phyloP scores from a whole-genome alignment of 768 basidiomycete genomes.

The Lyophyllum atratum region DNA sequence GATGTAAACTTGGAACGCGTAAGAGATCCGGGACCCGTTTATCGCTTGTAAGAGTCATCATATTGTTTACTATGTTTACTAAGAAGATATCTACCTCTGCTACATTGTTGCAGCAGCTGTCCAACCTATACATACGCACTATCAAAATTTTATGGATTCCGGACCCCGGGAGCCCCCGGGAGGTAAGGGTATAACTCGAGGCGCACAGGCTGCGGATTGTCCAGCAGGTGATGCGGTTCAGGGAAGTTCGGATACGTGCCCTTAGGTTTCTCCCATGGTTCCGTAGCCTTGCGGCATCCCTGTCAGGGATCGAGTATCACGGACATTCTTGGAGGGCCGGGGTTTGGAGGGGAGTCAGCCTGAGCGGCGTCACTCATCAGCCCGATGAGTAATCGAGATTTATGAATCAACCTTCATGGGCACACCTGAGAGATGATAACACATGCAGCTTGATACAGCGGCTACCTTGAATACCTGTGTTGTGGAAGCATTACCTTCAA shows the following conservation, averaged over 20 bases:
- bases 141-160: background rate
- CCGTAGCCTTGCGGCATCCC: background rate
- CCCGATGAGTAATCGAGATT: background rate
- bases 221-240: no score
- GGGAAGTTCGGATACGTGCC: no score
- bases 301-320: background rate
- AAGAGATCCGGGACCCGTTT: background rate
- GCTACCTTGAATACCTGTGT: no score
- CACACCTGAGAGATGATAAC: background rate
- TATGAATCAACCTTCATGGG: background rate
- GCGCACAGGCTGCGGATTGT: no score
- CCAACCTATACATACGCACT: background rate
- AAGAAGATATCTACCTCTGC: no score
- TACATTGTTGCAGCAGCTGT: background rate
- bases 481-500: no score
- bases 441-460: no score
- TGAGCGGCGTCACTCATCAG: background rate
- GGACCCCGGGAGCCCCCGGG: no score
- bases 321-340: background rate
- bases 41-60: background rate
- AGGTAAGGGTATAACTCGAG: no score
- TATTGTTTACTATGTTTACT: no score
- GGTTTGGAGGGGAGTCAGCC: background rate
- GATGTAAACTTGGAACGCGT: background rate
- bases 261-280: background rate